Conservation (phyloP, 352 stramenopile species). For the Pythium insidiosum region DNA sequence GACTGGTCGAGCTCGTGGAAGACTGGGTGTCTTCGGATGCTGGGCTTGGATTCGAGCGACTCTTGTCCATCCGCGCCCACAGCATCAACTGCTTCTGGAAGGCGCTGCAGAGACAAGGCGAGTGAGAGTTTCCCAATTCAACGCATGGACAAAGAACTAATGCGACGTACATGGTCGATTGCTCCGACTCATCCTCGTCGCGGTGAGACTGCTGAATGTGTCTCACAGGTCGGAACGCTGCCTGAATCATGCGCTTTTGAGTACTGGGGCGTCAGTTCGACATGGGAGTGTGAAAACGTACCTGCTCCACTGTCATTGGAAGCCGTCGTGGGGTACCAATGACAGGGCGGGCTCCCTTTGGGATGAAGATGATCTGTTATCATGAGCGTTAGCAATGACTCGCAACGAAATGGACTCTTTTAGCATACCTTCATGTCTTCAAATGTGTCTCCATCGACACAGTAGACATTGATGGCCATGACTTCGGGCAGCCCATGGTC, state of each 20-base stretch:
- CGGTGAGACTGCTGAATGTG: slow-evolving; percentile 17
- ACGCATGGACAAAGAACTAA: not conserved
- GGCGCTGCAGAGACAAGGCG: slow-evolving; percentile 8
- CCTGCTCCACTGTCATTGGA: slow-evolving; percentile 29
- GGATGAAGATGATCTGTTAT: slow-evolving; percentile 72
- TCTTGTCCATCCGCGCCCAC: slow-evolving; percentile 61
- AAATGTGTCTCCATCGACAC: slow-evolving; percentile 75
- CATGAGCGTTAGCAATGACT: not conserved
- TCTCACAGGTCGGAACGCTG: slow-evolving; percentile 27
- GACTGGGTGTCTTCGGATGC: slow-evolving; percentile 53
- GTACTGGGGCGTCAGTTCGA: no score
- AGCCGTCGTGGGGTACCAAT: slow-evolving; percentile 42
- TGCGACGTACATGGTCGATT: slow-evolving; percentile 40
- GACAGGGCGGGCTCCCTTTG: slow-evolving; percentile 54
- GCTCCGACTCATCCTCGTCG: slow-evolving; percentile 30
- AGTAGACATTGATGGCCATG: slow-evolving; percentile 76
- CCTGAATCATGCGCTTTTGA: no score
- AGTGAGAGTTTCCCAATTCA: not conserved
- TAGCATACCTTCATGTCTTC: slow-evolving; percentile 61
- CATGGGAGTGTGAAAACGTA: no score
- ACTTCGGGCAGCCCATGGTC: slow-evolving; percentile 59
- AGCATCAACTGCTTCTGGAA: slow-evolving; percentile 81
- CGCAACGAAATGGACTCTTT: slow-evolving; percentile 9
- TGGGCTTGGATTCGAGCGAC: slow-evolving; percentile 27
- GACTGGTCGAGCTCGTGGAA: slow-evolving; percentile 42